These are phyloP conservation scores for Chaetomiaceae sp. DNA, from an alignment of 2,329 filamentous ascomycete genomes.

Conservation along the genomic window DNA sequence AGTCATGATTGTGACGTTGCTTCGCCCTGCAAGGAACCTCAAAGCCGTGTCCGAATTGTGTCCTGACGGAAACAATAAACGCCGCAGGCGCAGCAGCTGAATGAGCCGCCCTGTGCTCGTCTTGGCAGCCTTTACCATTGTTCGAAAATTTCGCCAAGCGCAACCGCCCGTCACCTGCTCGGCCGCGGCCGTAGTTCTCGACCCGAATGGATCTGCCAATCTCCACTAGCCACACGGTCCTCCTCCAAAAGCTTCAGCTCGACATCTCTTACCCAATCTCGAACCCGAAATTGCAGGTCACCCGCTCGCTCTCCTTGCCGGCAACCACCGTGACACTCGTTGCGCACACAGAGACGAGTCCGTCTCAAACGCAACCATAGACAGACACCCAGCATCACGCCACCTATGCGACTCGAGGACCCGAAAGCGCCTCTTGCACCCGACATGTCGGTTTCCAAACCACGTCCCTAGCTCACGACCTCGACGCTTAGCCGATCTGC, in stretches of 20 bases:
- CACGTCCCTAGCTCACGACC: constrained; percentile 10
- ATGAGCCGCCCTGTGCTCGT: no score
- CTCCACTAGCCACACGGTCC: constrained; percentile 16
- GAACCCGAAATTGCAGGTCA: constrained; percentile 9
- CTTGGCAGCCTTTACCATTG: no score
- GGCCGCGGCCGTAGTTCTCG: constrained; percentile 1
- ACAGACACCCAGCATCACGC: constrained; percentile 2
- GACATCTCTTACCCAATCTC: background rate
- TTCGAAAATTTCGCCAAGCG: no score
- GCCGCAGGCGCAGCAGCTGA: no score
- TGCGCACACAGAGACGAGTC: background rate
- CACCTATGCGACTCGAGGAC: constrained; percentile 17
- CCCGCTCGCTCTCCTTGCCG: background rate
- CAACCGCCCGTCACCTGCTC: no score
- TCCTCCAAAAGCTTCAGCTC: constrained; percentile 11
- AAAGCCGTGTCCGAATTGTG: no score
- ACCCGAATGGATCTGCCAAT: no score
- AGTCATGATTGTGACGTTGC: no score
- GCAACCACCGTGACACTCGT: background rate
- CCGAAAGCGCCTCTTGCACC: constrained; percentile 8
- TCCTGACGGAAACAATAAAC: no score
- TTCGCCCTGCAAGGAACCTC: no score
- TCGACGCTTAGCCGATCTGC: background rate
- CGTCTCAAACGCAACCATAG: background rate
- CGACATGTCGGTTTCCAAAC: constrained; percentile 19